These are phyloP conservation scores for Coniochaeta sp. DNA, from an alignment of 2,329 filamentous ascomycete genomes.

Conservation along the genomic window DNA sequence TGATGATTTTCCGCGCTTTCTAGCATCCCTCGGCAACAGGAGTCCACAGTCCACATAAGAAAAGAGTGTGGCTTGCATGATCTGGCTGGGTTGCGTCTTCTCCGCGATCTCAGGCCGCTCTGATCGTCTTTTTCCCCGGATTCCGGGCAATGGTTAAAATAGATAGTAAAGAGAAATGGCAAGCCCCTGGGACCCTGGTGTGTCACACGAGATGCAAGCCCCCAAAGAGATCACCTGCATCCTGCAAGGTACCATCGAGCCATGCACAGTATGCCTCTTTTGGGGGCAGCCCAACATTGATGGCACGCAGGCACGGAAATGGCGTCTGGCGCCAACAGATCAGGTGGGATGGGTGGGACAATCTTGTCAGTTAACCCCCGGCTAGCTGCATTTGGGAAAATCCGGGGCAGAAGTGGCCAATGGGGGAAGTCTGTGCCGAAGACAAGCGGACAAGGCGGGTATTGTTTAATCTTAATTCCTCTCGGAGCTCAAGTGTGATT, in stretches of 20 bases:
- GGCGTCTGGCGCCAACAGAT: background rate
- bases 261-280: background rate
- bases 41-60: background rate
- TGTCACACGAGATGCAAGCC: background rate
- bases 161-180: too few species aligned
- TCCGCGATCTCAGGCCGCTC: background rate
- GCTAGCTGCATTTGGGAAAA: background rate
- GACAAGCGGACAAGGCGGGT: background rate
- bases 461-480: background rate
- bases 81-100: background rate
- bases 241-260: background rate
- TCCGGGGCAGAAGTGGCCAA: background rate
- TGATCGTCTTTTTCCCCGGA: background rate
- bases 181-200: background rate
- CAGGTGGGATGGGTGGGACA: background rate
- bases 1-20: background rate
- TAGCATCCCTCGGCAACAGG: background rate
- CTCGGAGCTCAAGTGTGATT: background rate
- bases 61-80: background rate
- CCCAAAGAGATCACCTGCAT: background rate
- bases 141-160: background rate
- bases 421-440: background rate
- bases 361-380: background rate
- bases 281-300: too few species aligned
- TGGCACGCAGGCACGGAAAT: too few species aligned